Percentiles rank a stretch among this genome's conserved stretches.
Conservation (phyloP, 2,329 filamentous ascomycete genomes). For the Tympanopsis confertula region DNA sequence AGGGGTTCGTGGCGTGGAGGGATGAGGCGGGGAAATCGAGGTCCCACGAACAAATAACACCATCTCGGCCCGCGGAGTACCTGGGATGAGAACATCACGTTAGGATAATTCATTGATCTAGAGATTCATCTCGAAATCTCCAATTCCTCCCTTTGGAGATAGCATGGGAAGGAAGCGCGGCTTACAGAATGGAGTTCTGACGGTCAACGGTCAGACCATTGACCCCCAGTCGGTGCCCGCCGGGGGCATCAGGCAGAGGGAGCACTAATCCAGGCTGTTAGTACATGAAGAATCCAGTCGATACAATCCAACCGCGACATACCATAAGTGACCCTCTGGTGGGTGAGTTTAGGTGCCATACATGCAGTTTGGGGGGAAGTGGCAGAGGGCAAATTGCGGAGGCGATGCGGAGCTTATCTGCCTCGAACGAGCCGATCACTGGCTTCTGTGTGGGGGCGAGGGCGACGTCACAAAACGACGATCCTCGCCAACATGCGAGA, state of each 20-base stretch:
- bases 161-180: constrained; percentile 8
- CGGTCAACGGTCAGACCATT: constrained; percentile 86
- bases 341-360: neutral
- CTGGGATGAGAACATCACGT: constrained; percentile 33
- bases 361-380: neutral
- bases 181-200: constrained; percentile 76
- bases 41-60: constrained; percentile 92
- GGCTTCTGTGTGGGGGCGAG: too few species aligned
- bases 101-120: neutral
- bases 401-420: neutral
- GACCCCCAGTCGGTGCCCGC: constrained; percentile 84
- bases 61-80: constrained; percentile 91
- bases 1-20: constrained; percentile 12
- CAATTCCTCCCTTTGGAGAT: constrained; percentile 3
- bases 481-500: too few species aligned
- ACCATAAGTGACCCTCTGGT: constrained; percentile 1
- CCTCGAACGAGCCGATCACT: too few species aligned
- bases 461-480: too few species aligned
- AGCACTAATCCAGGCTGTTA: constrained; percentile 37
- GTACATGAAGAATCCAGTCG: too few species aligned
- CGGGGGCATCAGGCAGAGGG: constrained; percentile 60
- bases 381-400: neutral
- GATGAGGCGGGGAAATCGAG: constrained; percentile 42
- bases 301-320: too few species aligned
- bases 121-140: neutral